Evolutionary conservation across 805 yeast genomes (phyloP).

Genomic region (Pichia cabralensis): DNA sequence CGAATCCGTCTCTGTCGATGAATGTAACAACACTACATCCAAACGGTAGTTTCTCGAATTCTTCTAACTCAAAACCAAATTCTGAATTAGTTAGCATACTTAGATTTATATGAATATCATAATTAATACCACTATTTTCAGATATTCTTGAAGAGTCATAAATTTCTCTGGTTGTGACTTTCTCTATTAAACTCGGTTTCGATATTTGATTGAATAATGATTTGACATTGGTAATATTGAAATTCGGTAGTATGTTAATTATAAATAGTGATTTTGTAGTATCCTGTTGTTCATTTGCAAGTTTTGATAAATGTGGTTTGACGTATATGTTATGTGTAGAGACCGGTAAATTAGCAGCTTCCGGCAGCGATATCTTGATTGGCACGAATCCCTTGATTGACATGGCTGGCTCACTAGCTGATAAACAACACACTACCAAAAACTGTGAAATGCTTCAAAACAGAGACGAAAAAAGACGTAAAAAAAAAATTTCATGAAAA

Average conservation of each 20-base stretch:
- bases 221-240: constrained; percentile 43
- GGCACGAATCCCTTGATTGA: constrained; percentile 53
- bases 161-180: constrained; percentile 24
- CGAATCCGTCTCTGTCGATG: constrained; percentile 59
- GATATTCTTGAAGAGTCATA: constrained; percentile 16
- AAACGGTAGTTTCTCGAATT: constrained; percentile 45
- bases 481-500: not conserved
- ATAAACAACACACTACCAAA: no score
- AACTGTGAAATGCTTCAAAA: no score
- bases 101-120: constrained; percentile 40
- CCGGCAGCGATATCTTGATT: constrained; percentile 36
- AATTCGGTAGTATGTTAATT: constrained; percentile 63
- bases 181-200: constrained; percentile 55
- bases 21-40: constrained; percentile 67
- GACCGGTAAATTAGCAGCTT: constrained; percentile 12
- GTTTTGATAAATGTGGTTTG: constrained; percentile 48
- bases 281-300: constrained; percentile 28
- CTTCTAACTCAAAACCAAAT: constrained; percentile 22
- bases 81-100: constrained; percentile 50
- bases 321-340: constrained; percentile 47
- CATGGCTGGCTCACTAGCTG: constrained; percentile 6
- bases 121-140: constrained; percentile 13
- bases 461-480: not conserved
- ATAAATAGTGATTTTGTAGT: constrained; percentile 56
- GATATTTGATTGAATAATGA: constrained; percentile 49